Evolutionary conservation across 345 rosid genomes (phyloP).

Genomic region (Arabis hirsuta): DNA sequence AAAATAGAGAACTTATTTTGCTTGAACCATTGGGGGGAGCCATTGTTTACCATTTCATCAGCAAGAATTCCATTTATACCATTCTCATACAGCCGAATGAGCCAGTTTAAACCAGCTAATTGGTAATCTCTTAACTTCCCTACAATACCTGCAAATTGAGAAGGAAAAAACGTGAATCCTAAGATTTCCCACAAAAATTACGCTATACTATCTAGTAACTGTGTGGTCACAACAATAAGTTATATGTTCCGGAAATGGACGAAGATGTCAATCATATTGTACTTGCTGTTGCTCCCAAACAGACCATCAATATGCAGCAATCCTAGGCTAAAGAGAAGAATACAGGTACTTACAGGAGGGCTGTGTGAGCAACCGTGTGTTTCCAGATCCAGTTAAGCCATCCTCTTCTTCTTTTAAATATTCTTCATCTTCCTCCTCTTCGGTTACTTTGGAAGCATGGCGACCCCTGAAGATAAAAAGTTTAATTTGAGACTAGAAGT

Average conservation of each 20-base stretch:
- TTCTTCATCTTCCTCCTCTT: slow-evolving; percentile 99
- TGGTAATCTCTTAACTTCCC: slow-evolving; percentile 99
- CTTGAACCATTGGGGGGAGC: neutral
- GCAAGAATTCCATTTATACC: slow-evolving; percentile 98
- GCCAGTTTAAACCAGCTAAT: slow-evolving; percentile 97
- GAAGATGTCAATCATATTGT: slow-evolving; percentile 2
- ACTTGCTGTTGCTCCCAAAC: neutral
- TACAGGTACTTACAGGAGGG: slow-evolving; percentile 75
- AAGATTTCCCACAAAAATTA: slow-evolving; percentile 1
- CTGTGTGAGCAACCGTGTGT: slow-evolving; percentile 86
- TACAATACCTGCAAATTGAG: slow-evolving; percentile 68
- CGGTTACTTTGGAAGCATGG: slow-evolving; percentile 95
- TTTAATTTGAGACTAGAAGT: slow-evolving; percentile 1
- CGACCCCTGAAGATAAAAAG: slow-evolving; percentile 67
- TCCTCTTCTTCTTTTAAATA: slow-evolving; percentile 95
- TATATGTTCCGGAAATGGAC: neutral
- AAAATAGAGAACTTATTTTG: slow-evolving; percentile 7
- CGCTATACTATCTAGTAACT: neutral
- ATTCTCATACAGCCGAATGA: slow-evolving; percentile 91
- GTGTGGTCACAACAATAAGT: slow-evolving; percentile 18
- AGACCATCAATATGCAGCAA: slow-evolving; percentile 21
- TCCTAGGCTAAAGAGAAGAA: neutral
- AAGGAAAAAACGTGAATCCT: slow-evolving; percentile 9
- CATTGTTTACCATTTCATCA: slow-evolving; percentile 80
- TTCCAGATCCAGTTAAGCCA: slow-evolving; percentile 75